Percentiles rank a stretch among this genome's conserved stretches.
Conservation (phyloP, 192 early-diverging fungal genomes). For the Umbelopsis isabellina region DNA sequence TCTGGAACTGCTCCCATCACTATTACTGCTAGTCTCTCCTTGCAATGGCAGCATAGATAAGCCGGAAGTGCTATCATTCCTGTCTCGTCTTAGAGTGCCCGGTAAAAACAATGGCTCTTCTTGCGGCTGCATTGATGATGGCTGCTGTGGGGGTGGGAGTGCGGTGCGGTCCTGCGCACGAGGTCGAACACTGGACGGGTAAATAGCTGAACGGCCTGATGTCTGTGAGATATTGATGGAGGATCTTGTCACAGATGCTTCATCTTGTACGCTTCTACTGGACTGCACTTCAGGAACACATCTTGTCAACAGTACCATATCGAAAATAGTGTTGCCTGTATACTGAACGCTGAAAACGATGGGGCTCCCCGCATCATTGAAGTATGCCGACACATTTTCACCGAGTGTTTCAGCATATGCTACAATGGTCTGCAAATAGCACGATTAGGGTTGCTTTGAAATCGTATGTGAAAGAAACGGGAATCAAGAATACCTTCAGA, state of each 20-base stretch:
- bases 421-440: not conserved
- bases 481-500: not conserved
- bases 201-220: not conserved
- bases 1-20: not conserved
- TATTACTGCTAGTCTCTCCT: not conserved
- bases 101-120: slow-evolving; percentile 7
- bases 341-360: slow-evolving; percentile 9
- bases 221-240: slow-evolving; percentile 3
- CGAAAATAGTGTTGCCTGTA: slow-evolving; percentile 8
- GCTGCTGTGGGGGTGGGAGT: not conserved
- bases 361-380: slow-evolving; percentile 7
- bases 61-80: not conserved
- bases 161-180: not conserved
- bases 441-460: not conserved
- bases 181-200: not conserved
- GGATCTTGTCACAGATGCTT: not conserved
- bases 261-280: not conserved
- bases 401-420: not conserved
- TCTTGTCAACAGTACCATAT: slow-evolving; percentile 11
- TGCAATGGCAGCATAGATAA: not conserved
- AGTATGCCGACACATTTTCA: slow-evolving; percentile 1
- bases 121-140: not conserved
- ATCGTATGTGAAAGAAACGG: not conserved
- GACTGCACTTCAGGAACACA: not conserved
- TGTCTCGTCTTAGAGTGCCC: not conserved